Percentiles rank a stretch among this genome's conserved stretches.
These are phyloP conservation scores for Candida anutae DNA, from an alignment of 1,139 yeast genomes.

Conservation along the genomic window DNA sequence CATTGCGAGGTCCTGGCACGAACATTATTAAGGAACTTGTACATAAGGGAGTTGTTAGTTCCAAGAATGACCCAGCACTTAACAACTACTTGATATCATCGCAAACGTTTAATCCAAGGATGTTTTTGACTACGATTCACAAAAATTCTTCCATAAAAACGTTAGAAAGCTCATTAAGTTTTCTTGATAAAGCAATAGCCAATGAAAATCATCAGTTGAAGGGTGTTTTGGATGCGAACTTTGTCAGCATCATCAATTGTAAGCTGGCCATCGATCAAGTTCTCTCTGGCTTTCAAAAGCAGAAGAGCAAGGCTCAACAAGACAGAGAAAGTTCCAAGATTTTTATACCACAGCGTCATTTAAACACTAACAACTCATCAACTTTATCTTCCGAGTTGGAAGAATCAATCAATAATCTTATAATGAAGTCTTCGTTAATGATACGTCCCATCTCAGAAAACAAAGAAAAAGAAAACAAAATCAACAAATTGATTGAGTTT, in stretches of 20 bases:
- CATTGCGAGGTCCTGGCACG: constrained; percentile 44
- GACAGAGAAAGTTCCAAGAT: constrained; percentile 30
- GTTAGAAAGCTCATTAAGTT: constrained; percentile 46
- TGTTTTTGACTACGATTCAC: constrained; percentile 65
- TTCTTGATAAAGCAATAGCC: constrained; percentile 54
- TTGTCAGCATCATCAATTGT: constrained; percentile 64
- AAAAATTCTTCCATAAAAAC: constrained; percentile 61
- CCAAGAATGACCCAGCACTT: constrained; percentile 34
- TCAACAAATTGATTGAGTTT: constrained; percentile 53
- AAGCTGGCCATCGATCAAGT: constrained; percentile 48
- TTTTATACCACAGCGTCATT: constrained; percentile 29
- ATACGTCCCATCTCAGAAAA: constrained; percentile 72
- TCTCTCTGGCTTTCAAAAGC: constrained; percentile 24
- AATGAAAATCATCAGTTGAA: constrained; percentile 62
- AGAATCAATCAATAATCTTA: constrained; percentile 39
- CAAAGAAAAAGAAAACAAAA: constrained; percentile 50
- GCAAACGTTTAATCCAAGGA: constrained; percentile 62
- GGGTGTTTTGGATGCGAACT: constrained; percentile 64
- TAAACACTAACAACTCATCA: constrained; percentile 13
- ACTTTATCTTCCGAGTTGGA: constrained; percentile 30
- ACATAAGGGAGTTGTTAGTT: constrained; percentile 26
- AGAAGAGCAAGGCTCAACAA: constrained; percentile 30
- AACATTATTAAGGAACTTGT: constrained; percentile 37
- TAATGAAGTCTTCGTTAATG: constrained; percentile 54
- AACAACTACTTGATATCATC: constrained; percentile 61